A percentile compares a stretch with the other conserved stretches of the same genome.
These are phyloP conservation scores for Prinsepia uniflora DNA, from an alignment of 306 rosid species.

Conservation along the genomic window DNA sequence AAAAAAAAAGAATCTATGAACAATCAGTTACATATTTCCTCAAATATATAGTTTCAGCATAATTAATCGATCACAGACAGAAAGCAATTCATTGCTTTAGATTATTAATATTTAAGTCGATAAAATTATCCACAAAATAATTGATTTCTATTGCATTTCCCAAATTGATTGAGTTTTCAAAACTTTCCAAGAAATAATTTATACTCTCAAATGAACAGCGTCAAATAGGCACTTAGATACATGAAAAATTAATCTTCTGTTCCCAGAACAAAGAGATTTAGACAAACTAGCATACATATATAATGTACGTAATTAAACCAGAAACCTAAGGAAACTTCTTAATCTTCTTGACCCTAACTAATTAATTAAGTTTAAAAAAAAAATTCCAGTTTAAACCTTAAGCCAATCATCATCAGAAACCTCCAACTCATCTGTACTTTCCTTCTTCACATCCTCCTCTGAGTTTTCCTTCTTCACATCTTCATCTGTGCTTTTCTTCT, in stretches of 20 bases:
- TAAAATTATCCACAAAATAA: too few relatives aligned
- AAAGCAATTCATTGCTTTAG: too few relatives aligned
- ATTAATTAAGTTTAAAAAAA: background rate
- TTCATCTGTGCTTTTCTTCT: conserved; percentile 22
- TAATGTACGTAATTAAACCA: background rate
- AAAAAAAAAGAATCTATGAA: too few relatives aligned
- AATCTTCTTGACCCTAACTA: background rate
- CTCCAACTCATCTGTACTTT: conserved; percentile 23
- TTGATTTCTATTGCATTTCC: too few relatives aligned
- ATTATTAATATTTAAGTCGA: too few relatives aligned
- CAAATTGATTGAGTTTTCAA: too few relatives aligned
- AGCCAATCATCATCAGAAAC: conserved; percentile 27
- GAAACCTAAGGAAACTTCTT: background rate
- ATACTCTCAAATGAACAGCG: too few relatives aligned
- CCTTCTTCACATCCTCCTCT: conserved; percentile 28
- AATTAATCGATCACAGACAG: too few relatives aligned
- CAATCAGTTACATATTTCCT: too few relatives aligned
- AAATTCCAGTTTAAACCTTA: background rate
- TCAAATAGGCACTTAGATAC: too few relatives aligned
- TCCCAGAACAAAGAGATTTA: background rate
- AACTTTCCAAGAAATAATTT: too few relatives aligned
- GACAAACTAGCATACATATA: background rate
- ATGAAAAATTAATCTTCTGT: background rate
- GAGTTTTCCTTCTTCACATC: conserved; percentile 43
- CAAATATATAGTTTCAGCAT: too few relatives aligned